Percentiles rank a stretch among this genome's conserved stretches.
Conservation (phyloP, 805 yeast genomes). For the Spencermartinsiella europaea region DNA sequence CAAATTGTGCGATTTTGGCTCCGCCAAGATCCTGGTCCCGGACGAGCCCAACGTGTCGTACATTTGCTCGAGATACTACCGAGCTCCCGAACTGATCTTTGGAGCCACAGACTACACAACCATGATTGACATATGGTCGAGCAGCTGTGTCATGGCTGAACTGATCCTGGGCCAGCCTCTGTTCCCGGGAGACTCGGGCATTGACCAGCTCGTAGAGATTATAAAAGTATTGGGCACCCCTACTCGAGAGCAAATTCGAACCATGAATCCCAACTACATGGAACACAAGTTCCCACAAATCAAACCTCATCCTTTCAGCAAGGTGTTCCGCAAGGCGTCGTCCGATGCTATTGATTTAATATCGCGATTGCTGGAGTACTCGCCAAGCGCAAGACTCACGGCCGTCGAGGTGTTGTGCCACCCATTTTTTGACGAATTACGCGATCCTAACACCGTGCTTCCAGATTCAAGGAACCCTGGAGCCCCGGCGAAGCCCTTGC, state of each 20-base stretch:
- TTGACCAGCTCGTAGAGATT: slow-evolving; percentile 94
- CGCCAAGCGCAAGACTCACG: slow-evolving; percentile 76
- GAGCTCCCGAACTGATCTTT: slow-evolving; percentile 96
- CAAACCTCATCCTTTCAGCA: slow-evolving; percentile 49
- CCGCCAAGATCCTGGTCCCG: slow-evolving; percentile 86
- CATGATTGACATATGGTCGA: slow-evolving; percentile 93
- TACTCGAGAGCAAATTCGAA: slow-evolving; percentile 78
- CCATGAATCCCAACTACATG: slow-evolving; percentile 96
- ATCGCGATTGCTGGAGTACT: slow-evolving; percentile 77
- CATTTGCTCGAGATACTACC: slow-evolving; percentile 91
- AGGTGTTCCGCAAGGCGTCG: slow-evolving; percentile 71
- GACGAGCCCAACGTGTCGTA: slow-evolving; percentile 92
- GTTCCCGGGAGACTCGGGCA: slow-evolving; percentile 97
- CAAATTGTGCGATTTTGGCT: slow-evolving; percentile 94
- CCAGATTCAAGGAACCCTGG: slow-evolving; percentile 48
- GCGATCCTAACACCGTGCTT: slow-evolving; percentile 42
- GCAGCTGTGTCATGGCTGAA: slow-evolving; percentile 97
- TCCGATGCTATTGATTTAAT: slow-evolving; percentile 82
- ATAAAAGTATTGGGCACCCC: slow-evolving; percentile 96
- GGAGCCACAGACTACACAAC: slow-evolving; percentile 97
- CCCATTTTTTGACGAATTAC: slow-evolving; percentile 82
- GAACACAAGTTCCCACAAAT: slow-evolving; percentile 88
- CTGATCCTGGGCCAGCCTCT: slow-evolving; percentile 90
- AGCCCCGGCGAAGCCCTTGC: slow-evolving; percentile 65
- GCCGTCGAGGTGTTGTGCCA: slow-evolving; percentile 83